Percentiles rank a stretch among this genome's conserved stretches.
Evolutionary conservation across 768 basidiomycete genomes (phyloP).

Genomic region (Pleurotus djamor): DNA sequence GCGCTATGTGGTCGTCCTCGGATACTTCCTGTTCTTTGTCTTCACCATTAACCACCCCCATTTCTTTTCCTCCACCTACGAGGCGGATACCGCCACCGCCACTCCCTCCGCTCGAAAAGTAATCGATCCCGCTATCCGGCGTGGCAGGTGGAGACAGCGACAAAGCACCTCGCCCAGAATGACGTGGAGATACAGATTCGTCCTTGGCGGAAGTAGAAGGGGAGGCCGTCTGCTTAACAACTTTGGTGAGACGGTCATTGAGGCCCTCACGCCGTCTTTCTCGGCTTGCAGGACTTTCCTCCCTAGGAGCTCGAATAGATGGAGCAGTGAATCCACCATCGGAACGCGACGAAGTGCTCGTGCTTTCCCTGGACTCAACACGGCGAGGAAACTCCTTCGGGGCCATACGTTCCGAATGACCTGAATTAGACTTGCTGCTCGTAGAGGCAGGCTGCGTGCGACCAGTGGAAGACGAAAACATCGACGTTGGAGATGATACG

Average conservation of each 20-base stretch:
- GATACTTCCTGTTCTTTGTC: slow-evolving; percentile 7
- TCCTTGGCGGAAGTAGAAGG: neutral
- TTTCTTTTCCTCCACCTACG: slow-evolving; percentile 9
- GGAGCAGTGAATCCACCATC: slow-evolving; percentile 13
- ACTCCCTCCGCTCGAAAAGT: neutral
- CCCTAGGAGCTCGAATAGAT: neutral
- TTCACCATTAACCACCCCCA: slow-evolving; percentile 11
- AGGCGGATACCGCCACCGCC: slow-evolving; percentile 5
- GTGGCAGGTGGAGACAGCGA: neutral
- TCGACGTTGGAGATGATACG: slow-evolving; percentile 7
- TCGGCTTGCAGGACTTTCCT: neutral
- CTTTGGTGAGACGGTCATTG: slow-evolving; percentile 39
- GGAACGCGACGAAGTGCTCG: neutral
- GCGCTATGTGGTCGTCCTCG: slow-evolving; percentile 36
- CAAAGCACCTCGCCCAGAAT: neutral
- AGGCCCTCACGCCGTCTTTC: slow-evolving; percentile 30
- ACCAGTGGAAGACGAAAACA: neutral
- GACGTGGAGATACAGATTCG: neutral
- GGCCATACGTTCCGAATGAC: neutral
- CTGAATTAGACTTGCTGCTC: neutral
- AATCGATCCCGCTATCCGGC: neutral
- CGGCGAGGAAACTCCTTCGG: slow-evolving; percentile 8
- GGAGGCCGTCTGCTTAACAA: slow-evolving; percentile 24
- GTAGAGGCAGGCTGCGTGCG: neutral
- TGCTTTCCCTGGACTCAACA: neutral